Evolutionary conservation across 192 early-diverging fungal species (phyloP).

Genomic region (Coemansia sp.): DNA sequence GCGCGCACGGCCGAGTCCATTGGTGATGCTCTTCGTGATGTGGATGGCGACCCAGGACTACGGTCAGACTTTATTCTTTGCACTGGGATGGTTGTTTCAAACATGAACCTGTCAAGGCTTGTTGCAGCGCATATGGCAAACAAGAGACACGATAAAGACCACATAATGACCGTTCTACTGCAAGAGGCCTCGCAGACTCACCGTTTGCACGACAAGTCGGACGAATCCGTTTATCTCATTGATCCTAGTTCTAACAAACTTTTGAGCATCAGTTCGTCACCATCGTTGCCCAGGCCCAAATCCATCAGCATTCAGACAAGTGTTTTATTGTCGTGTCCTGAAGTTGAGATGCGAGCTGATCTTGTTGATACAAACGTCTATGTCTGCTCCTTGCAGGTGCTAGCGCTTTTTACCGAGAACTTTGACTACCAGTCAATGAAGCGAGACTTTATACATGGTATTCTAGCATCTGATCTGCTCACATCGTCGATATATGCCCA

Average conservation of each 20-base stretch:
- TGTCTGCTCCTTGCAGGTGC: conserved; percentile 90
- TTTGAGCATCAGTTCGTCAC: conserved; percentile 72
- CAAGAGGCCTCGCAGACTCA: conserved; percentile 67
- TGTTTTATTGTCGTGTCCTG: conserved; percentile 46
- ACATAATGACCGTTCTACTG: conserved; percentile 94
- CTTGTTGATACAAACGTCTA: conserved; percentile 91
- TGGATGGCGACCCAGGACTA: conserved; percentile 80
- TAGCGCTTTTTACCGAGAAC: conserved; percentile 92
- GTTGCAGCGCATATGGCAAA: conserved; percentile 80
- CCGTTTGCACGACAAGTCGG: conserved; percentile 65
- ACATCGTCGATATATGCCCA: conserved; percentile 86
- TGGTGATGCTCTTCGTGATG: conserved; percentile 89
- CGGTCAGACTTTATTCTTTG: conserved; percentile 91
- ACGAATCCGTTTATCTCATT: conserved; percentile 77
- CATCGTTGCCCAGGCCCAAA: conserved; percentile 39
- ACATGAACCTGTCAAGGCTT: conserved; percentile 75
- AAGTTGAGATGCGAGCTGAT: conserved; percentile 85
- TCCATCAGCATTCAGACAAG: conserved; percentile 51
- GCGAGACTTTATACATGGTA: conserved; percentile 86
- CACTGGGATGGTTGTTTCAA: conserved; percentile 85
- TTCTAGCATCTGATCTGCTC: conserved; percentile 84
- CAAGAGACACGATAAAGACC: conserved; percentile 70
- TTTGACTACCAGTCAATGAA: conserved; percentile 96
- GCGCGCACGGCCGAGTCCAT: conserved; percentile 74
- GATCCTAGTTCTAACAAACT: conserved; percentile 77